Conservation (phyloP, 2,329 filamentous ascomycete genomes). For the Colletotrichum somersetense region DNA sequence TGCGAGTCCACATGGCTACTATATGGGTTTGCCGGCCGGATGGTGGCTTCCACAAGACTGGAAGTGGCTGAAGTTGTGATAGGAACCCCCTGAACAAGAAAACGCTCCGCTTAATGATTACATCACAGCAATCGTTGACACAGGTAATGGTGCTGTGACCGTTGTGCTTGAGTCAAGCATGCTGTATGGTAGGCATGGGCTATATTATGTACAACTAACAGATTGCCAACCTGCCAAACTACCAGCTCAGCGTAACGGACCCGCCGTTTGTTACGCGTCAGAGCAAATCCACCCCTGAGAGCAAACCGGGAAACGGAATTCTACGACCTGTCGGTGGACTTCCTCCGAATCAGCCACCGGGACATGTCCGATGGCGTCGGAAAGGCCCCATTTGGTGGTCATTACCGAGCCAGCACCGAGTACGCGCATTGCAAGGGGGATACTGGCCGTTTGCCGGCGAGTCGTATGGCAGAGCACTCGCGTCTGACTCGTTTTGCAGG, state of each 20-base stretch:
- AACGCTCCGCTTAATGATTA: conserved; percentile 26
- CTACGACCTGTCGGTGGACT: not conserved
- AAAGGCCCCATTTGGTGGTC: conserved; percentile 7
- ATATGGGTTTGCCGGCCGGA: conserved; percentile 34
- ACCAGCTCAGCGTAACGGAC: not conserved
- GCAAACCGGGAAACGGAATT: not conserved
- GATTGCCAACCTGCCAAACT: conserved; percentile 23
- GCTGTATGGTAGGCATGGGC: not conserved
- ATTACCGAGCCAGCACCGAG: conserved; percentile 35
- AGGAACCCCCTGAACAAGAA: conserved; percentile 15
- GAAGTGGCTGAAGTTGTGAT: not conserved
- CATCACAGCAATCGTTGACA: conserved; percentile 13
- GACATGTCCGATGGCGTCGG: not conserved
- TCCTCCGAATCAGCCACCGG: conserved; percentile 31
- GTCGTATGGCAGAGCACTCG: conserved; percentile 1
- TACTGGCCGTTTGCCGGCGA: not conserved
- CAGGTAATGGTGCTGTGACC: conserved; percentile 13
- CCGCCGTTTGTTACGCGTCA: conserved; percentile 34
- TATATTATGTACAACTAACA: not conserved
- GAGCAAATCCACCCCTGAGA: conserved; percentile 24
- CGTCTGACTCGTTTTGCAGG: conserved; percentile 32
- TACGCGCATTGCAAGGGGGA: not conserved
- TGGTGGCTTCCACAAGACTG: not conserved
- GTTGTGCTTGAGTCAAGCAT: conserved; percentile 33
- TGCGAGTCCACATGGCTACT: conserved; percentile 35